Evolutionary conservation across 371 early-diverging fungal species (phyloP).

Genomic region (Nosema muscidifuracis): DNA sequence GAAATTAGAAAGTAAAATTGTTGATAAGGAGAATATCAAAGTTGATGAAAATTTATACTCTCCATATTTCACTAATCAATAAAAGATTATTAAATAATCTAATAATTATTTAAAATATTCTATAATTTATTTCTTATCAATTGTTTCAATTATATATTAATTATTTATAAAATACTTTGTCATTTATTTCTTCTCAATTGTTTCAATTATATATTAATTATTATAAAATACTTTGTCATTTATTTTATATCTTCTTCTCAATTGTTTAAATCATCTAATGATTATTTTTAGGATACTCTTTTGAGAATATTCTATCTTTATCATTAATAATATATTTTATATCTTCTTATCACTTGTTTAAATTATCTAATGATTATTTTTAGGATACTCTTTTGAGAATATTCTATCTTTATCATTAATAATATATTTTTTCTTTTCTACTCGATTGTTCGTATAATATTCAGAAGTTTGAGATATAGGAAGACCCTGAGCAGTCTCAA

Average conservation of each 20-base stretch:
- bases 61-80: slow-evolving; percentile 1
- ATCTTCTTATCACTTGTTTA: too few relatives aligned
- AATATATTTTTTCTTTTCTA: slow-evolving; percentile 36
- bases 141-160: too few relatives aligned
- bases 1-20: neutral
- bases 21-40: too few relatives aligned
- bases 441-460: slow-evolving; percentile 28
- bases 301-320: slow-evolving; percentile 33
- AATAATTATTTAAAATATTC: too few relatives aligned
- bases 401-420: slow-evolving; percentile 38
- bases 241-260: too few relatives aligned
- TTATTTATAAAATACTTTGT: too few relatives aligned
- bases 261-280: too few relatives aligned
- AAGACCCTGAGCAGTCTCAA: slow-evolving; percentile 39
- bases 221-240: too few relatives aligned
- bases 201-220: too few relatives aligned
- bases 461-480: slow-evolving; percentile 36
- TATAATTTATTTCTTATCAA: too few relatives aligned
- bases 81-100: neutral
- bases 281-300: slow-evolving; percentile 13
- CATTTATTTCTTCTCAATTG: too few relatives aligned
- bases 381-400: slow-evolving; percentile 24
- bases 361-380: neutral
- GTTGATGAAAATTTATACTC: slow-evolving; percentile 7
- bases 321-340: too few relatives aligned